These are phyloP conservation scores for Beauveria rudraprayagi DNA, from an alignment of 2,329 filamentous ascomycete species.

Conservation along the genomic window DNA sequence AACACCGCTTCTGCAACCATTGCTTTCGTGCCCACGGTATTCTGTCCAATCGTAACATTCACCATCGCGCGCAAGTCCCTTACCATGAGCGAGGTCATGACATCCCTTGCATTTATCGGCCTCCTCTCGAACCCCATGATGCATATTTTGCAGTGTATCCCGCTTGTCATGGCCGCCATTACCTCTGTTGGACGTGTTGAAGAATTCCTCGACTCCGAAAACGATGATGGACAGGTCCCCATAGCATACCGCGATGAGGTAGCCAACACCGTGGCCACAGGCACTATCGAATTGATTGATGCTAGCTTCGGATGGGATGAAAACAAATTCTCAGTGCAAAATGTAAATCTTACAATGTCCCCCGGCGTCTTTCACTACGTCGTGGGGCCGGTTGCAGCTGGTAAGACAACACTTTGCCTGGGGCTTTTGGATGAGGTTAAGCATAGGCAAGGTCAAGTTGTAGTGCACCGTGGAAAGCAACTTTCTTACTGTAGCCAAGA, in stretches of 20 bases:
- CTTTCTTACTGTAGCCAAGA: constrained; percentile 18
- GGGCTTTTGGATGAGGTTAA: constrained; percentile 1
- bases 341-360: neutral
- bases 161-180: neutral
- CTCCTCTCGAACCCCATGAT: constrained; percentile 20
- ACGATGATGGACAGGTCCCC: neutral
- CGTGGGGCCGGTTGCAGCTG: constrained; percentile 26
- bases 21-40: constrained; percentile 21
- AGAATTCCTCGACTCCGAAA: neutral
- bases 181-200: constrained; percentile 1
- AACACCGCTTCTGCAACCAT: constrained; percentile 19
- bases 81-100: constrained; percentile 21
- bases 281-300: neutral
- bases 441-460: neutral
- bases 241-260: neutral
- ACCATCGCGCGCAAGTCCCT: constrained; percentile 17
- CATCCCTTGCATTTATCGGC: constrained; percentile 21
- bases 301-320: neutral
- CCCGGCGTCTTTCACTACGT: neutral
- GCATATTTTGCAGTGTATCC: constrained; percentile 5
- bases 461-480: neutral
- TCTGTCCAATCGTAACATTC: constrained; percentile 27
- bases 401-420: constrained; percentile 14
- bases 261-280: neutral
- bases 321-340: neutral